Evolutionary conservation across 2,329 filamentous ascomycete species (phyloP).

Genomic region (Sarocladium kiliense): DNA sequence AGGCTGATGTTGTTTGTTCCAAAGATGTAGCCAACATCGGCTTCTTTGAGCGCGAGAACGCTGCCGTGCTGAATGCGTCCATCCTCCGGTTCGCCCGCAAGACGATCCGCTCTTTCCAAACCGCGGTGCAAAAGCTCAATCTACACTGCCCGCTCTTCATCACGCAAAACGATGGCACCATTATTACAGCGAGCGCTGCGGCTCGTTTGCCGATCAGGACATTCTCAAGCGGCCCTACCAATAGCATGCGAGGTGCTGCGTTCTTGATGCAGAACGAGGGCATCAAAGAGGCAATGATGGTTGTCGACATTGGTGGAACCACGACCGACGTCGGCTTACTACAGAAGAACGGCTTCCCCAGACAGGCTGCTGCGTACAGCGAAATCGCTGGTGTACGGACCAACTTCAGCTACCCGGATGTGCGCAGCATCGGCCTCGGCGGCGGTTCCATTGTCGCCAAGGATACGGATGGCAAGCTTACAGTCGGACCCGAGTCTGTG

Average conservation of each 20-base stretch:
- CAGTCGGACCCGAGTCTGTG: too few relatives aligned
- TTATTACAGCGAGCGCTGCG: constrained; percentile 41
- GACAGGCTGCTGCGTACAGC: too few relatives aligned
- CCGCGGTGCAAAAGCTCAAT: constrained; percentile 36
- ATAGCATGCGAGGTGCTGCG: constrained; percentile 48
- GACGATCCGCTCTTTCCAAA: constrained; percentile 41
- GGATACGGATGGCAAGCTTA: too few relatives aligned
- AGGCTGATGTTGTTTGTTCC: constrained; percentile 34
- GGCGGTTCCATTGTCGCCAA: too few relatives aligned
- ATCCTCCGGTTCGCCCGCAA: constrained; percentile 41
- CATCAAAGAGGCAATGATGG: too few relatives aligned
- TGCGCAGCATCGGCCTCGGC: too few relatives aligned
- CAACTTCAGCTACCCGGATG: too few relatives aligned
- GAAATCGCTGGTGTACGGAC: too few relatives aligned
- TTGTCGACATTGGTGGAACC: too few relatives aligned
- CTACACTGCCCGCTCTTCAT: constrained; percentile 42
- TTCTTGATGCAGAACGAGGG: too few relatives aligned
- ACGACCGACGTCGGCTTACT: too few relatives aligned
- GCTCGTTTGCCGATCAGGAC: constrained; percentile 46
- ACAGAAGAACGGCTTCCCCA: too few relatives aligned
- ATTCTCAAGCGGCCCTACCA: constrained; percentile 49
- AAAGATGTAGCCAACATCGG: constrained; percentile 38
- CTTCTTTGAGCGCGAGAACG: constrained; percentile 44
- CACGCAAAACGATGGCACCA: constrained; percentile 49
- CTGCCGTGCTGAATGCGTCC: constrained; percentile 49